Evolutionary conservation across 352 stramenopile genomes (phyloP).

Genomic region (Pythium folliculosum): DNA sequence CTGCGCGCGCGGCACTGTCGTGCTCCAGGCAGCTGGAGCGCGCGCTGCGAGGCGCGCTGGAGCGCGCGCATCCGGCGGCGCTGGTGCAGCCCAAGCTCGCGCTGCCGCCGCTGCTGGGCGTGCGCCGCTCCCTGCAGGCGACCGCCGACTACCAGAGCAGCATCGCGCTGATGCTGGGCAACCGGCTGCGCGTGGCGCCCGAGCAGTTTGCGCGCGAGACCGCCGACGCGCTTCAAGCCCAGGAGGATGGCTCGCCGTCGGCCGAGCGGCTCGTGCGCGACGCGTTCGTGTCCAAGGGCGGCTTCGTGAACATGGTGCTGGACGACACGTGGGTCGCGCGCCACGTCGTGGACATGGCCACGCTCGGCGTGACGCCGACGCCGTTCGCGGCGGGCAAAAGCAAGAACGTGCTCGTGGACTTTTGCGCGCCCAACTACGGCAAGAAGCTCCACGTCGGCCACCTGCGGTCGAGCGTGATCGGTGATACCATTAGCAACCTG

Average conservation of each 20-base stretch:
- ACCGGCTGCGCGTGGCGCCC: constrained; percentile 40
- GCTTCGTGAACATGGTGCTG: constrained; percentile 83
- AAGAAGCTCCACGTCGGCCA: constrained; percentile 88
- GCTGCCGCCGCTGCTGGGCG: constrained; percentile 46
- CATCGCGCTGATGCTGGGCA: constrained; percentile 58
- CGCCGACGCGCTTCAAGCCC: constrained; percentile 29
- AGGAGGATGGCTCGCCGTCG: constrained; percentile 14
- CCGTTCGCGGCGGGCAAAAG: constrained; percentile 21
- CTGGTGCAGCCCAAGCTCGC: constrained; percentile 32
- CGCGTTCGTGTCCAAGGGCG: constrained; percentile 61
- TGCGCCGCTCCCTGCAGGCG: constrained; percentile 65
- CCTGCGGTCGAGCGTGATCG: constrained; percentile 76
- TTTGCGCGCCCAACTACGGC: constrained; percentile 81
- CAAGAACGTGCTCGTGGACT: constrained; percentile 73
- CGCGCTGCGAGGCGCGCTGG: constrained; percentile 44
- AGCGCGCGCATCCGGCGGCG: constrained; percentile 31
- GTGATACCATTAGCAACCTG: constrained; percentile 80
- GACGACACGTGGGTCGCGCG: constrained; percentile 69
- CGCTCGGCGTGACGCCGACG: constrained; percentile 39
- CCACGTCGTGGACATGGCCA: constrained; percentile 65
- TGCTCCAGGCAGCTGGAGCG: constrained; percentile 52
- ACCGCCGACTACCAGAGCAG: constrained; percentile 82
- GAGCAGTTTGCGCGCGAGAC: constrained; percentile 42
- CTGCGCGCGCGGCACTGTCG: constrained; percentile 44
- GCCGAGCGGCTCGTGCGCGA: constrained; percentile 1